Evolutionary conservation across 768 basidiomycete species (phyloP).

Genomic region (Trametes villosa): DNA sequence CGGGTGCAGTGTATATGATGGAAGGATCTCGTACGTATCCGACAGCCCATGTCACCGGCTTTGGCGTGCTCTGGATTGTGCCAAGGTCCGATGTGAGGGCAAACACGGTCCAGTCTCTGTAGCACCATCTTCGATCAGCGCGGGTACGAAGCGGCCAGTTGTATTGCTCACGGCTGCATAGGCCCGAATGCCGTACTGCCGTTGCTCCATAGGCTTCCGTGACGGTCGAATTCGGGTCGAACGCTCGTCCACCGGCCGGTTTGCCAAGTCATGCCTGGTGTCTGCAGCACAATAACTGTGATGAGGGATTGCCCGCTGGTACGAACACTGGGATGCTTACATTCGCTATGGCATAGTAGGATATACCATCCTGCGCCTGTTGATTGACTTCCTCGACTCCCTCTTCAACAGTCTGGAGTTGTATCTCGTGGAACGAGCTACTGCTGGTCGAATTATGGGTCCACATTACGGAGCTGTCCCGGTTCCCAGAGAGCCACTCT

Average conservation of each 20-base stretch:
- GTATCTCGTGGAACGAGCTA: slow-evolving; percentile 17
- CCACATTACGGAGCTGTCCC: slow-evolving; percentile 11
- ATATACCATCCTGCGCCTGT: slow-evolving; percentile 20
- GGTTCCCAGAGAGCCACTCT: slow-evolving; percentile 24
- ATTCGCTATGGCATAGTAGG: slow-evolving; percentile 19
- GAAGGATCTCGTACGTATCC: slow-evolving; percentile 34
- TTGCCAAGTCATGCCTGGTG: slow-evolving; percentile 12
- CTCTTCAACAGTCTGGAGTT: slow-evolving; percentile 2
- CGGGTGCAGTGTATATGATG: slow-evolving; percentile 25
- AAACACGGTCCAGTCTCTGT: slow-evolving; percentile 26
- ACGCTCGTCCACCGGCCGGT: slow-evolving; percentile 3
- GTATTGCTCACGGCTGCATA: slow-evolving; percentile 22
- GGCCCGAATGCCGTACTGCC: slow-evolving; percentile 7
- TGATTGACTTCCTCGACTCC: slow-evolving; percentile 6
- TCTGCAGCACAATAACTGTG: neutral
- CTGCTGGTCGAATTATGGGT: slow-evolving; percentile 3
- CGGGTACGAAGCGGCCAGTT: too few relatives aligned
- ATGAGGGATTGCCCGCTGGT: neutral
- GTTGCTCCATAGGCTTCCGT: slow-evolving; percentile 23
- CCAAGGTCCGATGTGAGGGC: slow-evolving; percentile 35
- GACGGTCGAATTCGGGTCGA: slow-evolving; percentile 23
- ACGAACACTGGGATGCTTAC: neutral
- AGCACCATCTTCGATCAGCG: neutral
- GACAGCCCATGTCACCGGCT: slow-evolving; percentile 33
- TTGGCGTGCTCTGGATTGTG: slow-evolving; percentile 19